These are phyloP conservation scores for Picea glauca DNA, from an alignment of 75 land plant species.

Conservation along the genomic window DNA sequence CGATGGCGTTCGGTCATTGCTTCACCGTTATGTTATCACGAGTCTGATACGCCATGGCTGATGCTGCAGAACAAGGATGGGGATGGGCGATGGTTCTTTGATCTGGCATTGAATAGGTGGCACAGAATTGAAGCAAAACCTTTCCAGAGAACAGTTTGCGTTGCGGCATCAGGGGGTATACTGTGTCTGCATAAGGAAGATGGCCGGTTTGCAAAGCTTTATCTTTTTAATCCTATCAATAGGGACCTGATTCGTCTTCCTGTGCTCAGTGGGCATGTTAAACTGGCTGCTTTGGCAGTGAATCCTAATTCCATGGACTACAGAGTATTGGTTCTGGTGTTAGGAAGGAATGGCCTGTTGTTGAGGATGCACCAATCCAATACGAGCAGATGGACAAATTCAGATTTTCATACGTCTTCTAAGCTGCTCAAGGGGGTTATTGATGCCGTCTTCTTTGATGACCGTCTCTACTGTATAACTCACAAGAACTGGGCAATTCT, in stretches of 20 bases:
- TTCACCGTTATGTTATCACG: not conserved
- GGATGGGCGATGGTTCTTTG: constrained; percentile 6
- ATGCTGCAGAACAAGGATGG: constrained; percentile 11
- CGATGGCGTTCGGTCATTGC: constrained; percentile 19
- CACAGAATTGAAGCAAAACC: constrained; percentile 9
- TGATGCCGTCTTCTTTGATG: constrained; percentile 7
- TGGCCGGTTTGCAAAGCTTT: not conserved
- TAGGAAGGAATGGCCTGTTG: constrained; percentile 4
- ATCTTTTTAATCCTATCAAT: constrained; percentile 6
- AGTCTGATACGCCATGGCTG: constrained; percentile 9
- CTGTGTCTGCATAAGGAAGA: constrained; percentile 5
- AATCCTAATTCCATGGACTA: not conserved
- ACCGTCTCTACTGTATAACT: constrained; percentile 7
- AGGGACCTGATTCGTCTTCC: not conserved
- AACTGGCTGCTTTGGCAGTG: not conserved
- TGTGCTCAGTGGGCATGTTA: not conserved
- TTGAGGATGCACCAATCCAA: not conserved
- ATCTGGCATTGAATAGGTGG: constrained; percentile 6
- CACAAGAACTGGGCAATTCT: constrained; percentile 11
- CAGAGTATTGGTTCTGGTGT: not conserved
- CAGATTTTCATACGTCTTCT: constrained; percentile 7
- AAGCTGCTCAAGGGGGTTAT: constrained; percentile 11
- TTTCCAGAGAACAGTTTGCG: not conserved
- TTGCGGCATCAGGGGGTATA: constrained; percentile 8
- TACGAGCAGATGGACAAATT: not conserved